A percentile compares a stretch with the other conserved stretches of the same genome.
These are phyloP conservation scores for Verticillium albo-atrum DNA, from an alignment of 2,329 filamentous ascomycete genomes.

Conservation along the genomic window DNA sequence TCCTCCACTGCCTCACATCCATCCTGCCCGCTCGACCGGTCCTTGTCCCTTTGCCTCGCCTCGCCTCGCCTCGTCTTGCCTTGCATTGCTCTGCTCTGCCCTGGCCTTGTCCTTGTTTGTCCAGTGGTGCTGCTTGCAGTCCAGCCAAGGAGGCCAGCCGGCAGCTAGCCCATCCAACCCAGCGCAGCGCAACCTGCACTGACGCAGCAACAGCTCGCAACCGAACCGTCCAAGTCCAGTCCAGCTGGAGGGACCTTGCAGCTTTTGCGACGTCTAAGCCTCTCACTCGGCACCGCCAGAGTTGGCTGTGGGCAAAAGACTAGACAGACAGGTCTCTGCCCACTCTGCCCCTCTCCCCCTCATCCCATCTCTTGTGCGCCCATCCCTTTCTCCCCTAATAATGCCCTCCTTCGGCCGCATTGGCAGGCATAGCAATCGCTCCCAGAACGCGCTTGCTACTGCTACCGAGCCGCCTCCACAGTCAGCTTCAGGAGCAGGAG, in stretches of 20 bases:
- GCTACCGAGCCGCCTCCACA: constrained; percentile 31
- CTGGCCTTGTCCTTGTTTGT: not conserved
- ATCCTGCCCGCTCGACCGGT: not conserved
- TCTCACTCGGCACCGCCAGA: not conserved
- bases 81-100: not conserved
- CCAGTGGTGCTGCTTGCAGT: not conserved
- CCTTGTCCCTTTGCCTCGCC: not conserved
- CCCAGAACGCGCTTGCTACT: constrained; percentile 46
- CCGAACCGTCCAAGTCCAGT: not conserved
- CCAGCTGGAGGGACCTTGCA: not conserved
- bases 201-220: not conserved
- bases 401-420: constrained; percentile 53
- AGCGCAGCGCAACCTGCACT: not conserved
- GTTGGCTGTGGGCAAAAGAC: not conserved
- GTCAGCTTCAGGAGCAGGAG: constrained; percentile 15
- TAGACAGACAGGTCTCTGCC: too few species aligned
- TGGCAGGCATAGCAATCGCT: constrained; percentile 52
- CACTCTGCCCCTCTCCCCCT: not conserved
- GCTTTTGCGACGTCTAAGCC: not conserved
- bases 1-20: not conserved
- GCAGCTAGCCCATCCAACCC: not conserved
- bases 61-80: not conserved
- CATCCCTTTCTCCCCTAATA: constrained; percentile 16
- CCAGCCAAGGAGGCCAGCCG: not conserved
- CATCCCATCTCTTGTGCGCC: not conserved